Conservation (phyloP, 805 yeast genomes). For the Teunomyces barrocoloradensis region DNA sequence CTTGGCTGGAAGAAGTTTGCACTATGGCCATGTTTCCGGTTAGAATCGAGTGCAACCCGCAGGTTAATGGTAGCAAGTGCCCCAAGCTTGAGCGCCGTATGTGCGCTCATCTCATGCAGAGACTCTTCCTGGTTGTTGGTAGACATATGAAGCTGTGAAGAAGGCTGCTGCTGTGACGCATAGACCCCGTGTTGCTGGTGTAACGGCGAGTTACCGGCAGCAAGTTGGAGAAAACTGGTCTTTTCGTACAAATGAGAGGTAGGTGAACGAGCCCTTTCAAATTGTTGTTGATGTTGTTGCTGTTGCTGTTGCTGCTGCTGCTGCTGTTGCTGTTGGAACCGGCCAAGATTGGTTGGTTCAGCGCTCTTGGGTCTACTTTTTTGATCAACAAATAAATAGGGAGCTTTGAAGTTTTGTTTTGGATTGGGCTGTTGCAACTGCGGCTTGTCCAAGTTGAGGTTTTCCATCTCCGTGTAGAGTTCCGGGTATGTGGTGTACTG, state of each 20-base stretch:
- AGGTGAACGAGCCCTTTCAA: conserved; percentile 39
- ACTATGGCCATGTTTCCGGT: conserved; percentile 23
- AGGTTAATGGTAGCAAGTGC: conserved; percentile 65
- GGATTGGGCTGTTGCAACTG: conserved; percentile 41
- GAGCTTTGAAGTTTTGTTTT: conserved; percentile 14
- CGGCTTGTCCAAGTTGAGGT: conserved; percentile 13
- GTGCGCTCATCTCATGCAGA: conserved; percentile 26
- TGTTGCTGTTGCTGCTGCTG: conserved; percentile 9
- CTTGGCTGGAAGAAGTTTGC: conserved; percentile 7
- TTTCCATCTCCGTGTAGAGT: conserved; percentile 15
- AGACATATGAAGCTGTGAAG: conserved; percentile 9
- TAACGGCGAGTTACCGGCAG: conserved; percentile 19
- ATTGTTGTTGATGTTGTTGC: conserved; percentile 10
- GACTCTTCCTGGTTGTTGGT: conserved; percentile 16
- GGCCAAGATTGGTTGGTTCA: conserved; percentile 30
- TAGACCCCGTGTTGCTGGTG: conserved; percentile 10
- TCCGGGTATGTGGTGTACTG: conserved; percentile 8
- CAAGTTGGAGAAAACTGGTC: conserved; percentile 40
- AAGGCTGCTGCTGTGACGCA: conserved; percentile 10
- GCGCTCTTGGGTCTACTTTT: conserved; percentile 44
- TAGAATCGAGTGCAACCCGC: conserved; percentile 47
- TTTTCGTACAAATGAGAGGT: conserved; percentile 43
- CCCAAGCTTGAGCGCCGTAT: conserved; percentile 55
- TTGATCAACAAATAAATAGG: conserved; percentile 17
- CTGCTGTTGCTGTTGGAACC: conserved; percentile 15